These are phyloP conservation scores for Allantophomopsis lycopodina DNA, from an alignment of 2,329 filamentous ascomycete species.

Conservation along the genomic window DNA sequence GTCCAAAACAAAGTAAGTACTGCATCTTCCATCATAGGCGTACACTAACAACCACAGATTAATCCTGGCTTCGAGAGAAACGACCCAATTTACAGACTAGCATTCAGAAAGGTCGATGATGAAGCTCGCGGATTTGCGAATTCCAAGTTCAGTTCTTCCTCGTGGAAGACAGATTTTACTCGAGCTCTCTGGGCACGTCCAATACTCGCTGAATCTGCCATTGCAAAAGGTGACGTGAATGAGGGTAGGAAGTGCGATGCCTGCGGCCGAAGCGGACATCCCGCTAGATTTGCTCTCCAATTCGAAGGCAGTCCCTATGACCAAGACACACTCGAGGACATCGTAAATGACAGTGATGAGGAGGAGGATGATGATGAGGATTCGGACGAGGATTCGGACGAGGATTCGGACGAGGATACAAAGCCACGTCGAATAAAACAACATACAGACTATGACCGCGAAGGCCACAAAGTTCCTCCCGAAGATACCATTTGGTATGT, in stretches of 20 bases:
- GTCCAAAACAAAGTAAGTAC: constrained; percentile 49
- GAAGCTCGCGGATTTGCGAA: constrained; percentile 54
- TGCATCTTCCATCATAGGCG: background rate
- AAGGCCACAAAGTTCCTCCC: constrained; percentile 29
- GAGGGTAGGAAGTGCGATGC: constrained; percentile 46
- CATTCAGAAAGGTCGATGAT: constrained; percentile 59
- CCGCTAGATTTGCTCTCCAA: constrained; percentile 48
- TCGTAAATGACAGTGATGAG: constrained; percentile 32
- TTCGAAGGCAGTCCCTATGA: constrained; percentile 56
- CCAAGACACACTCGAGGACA: constrained; percentile 48
- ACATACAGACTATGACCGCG: constrained; percentile 24
- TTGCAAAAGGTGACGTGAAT: constrained; percentile 23
- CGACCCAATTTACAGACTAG: constrained; percentile 50
- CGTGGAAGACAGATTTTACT: constrained; percentile 56
- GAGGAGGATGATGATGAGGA: constrained; percentile 19
- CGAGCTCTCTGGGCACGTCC: constrained; percentile 52
- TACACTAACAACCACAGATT: constrained; percentile 22
- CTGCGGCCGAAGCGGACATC: constrained; percentile 56
- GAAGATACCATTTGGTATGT: constrained; percentile 33
- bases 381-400: constrained; percentile 18
- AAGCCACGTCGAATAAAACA: constrained; percentile 17
- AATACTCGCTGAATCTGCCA: constrained; percentile 33
- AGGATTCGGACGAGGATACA: constrained; percentile 24
- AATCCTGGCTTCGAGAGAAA: constrained; percentile 54
- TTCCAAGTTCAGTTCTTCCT: constrained; percentile 59